phyloP scores from a whole-genome alignment of 2,329 filamentous ascomycete species.

The Trichoderma hamatum region DNA sequence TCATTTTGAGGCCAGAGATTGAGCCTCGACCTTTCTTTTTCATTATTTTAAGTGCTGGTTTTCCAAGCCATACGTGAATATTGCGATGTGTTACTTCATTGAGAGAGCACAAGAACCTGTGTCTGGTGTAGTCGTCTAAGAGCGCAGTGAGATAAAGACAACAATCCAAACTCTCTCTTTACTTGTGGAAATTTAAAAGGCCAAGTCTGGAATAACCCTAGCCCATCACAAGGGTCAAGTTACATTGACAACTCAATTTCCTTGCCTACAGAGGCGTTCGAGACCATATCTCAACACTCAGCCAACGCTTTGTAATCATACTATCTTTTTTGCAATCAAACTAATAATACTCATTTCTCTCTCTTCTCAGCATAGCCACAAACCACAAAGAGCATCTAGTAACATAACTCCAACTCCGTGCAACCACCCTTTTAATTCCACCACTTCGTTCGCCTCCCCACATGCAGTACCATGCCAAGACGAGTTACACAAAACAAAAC shows the following conservation, averaged over 20 bases:
- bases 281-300: neutral
- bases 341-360: neutral
- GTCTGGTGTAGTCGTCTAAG: neutral
- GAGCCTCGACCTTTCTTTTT: neutral
- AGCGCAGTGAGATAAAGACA: neutral
- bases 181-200: neutral
- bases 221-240: neutral
- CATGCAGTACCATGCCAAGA: neutral
- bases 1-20: neutral
- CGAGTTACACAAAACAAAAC: neutral
- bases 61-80: neutral
- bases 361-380: neutral
- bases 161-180: neutral
- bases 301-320: neutral
- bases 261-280: neutral
- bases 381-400: neutral
- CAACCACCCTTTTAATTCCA: neutral
- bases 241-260: neutral
- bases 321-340: neutral
- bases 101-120: neutral
- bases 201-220: neutral
- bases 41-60: neutral
- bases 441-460: neutral
- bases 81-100: neutral
- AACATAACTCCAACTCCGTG: neutral